These are phyloP conservation scores for Bruguiera parviflora DNA, from an alignment of 345 rosid genomes.

Conservation along the genomic window DNA sequence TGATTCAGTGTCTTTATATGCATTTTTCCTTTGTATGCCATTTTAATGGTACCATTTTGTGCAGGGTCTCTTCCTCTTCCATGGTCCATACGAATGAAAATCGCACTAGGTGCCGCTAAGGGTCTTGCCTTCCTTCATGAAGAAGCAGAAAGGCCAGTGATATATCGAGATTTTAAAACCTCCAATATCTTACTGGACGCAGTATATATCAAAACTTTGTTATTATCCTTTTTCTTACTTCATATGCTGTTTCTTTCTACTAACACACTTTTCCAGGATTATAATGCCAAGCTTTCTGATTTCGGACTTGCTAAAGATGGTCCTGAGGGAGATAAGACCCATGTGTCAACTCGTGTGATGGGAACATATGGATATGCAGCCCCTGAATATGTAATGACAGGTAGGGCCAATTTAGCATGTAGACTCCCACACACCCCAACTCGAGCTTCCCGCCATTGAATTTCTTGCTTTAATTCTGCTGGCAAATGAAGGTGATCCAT, in stretches of 20 bases:
- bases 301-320: slow-evolving; percentile 99
- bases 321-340: slow-evolving; percentile 97
- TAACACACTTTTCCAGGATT: slow-evolving; percentile 53
- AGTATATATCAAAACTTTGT: slow-evolving; percentile 35
- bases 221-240: background rate
- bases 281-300: slow-evolving; percentile 92
- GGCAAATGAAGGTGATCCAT: no score
- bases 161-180: slow-evolving; percentile 96
- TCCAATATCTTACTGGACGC: slow-evolving; percentile 91
- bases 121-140: slow-evolving; percentile 98
- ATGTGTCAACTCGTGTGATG: slow-evolving; percentile 97
- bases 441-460: no score
- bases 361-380: slow-evolving; percentile 99
- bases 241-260: slow-evolving; percentile 18
- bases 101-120: slow-evolving; percentile 91
- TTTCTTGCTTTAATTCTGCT: no score
- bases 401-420: slow-evolving; percentile 32
- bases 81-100: slow-evolving; percentile 94
- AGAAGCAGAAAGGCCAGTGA: slow-evolving; percentile 92
- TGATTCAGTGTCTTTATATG: background rate
- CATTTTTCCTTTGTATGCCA: background rate
- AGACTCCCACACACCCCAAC: no score
- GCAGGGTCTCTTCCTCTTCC: slow-evolving; percentile 96
- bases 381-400: slow-evolving; percentile 98
- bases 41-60: slow-evolving; percentile 12